A percentile compares a stretch with the other conserved stretches of the same genome.
Conservation (phyloP, 768 basidiomycete genomes). For the Russula dissimulans region DNA sequence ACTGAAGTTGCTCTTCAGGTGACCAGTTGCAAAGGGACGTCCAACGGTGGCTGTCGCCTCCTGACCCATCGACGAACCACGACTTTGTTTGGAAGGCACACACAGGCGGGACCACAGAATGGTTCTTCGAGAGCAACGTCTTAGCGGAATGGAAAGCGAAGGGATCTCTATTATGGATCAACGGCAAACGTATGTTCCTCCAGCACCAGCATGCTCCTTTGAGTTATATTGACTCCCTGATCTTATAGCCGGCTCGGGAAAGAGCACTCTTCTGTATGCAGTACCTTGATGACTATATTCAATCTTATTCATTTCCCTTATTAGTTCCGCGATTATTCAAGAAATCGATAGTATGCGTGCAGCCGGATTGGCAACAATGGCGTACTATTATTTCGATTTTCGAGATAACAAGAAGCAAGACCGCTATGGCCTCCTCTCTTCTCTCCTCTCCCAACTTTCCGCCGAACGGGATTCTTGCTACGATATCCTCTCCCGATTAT, state of each 20-base stretch:
- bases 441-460: no score
- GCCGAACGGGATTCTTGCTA: no score
- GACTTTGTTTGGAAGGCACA: no score
- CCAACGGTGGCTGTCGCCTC: no score
- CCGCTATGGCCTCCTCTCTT: no score
- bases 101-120: no score
- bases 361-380: background rate
- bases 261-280: conserved; percentile 3
- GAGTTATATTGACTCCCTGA: background rate
- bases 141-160: background rate
- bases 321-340: conserved; percentile 2
- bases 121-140: background rate
- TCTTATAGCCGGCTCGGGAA: background rate
- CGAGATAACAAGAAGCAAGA: no score
- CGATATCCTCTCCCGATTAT: no score
- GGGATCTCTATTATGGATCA: background rate
- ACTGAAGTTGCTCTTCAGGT: background rate
- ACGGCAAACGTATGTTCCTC: background rate
- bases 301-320: background rate
- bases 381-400: background rate
- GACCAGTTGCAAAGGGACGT: background rate
- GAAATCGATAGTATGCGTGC: background rate
- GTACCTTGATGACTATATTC: background rate
- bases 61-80: no score
- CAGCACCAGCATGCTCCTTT: no score